Base-by-base conservation (phyloP, 1,284 basidiomycete genomes). In the Ganoderma multipileum region DNA sequence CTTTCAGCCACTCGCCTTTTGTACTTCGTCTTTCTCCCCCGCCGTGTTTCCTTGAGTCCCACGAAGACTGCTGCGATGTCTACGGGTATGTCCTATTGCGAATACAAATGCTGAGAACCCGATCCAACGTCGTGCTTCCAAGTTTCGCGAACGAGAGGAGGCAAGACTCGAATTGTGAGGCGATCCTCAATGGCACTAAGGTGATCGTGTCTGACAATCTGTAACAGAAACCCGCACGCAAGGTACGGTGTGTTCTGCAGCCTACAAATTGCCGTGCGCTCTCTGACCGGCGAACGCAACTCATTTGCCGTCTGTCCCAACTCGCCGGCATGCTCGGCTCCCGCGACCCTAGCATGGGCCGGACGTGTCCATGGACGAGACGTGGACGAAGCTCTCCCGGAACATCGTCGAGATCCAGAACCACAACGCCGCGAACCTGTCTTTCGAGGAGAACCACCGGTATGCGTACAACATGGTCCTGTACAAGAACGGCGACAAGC, bases 401-500 rank as follows among this genome's bases (percentile, higher is more conserved):
- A 98, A 98, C 73, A 97, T 99, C 74, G 87, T 90, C 68, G 95
- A 98, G 84, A 99, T 99, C 67, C 95, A 98, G 80, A 94, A 95
- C 75, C 95, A 98, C 82, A 95, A 98, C 81, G 95, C 96, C 8
- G 91, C 91, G 66, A 93, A 91, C 76, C 89, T 99, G 38, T 98
- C 95, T 18, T 99, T 97, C 77, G 98, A 99, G 81, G 97, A 98
- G 82, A 96, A 97, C 76, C 96, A 98, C 79, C 89, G 96, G 55
- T 96, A 94, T 78, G 95, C 92, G 26, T 98, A 98, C 81, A 97
- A 96, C 79, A 91, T 99, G 88, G 96, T 97, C 3, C 86, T 97
- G 14, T 88, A 92, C 79, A 95, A 93, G 80, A 88, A 92, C 69
- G 97, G 97, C 9, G 92, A 93, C 67, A 89, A 88, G 83, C 86